Base-by-base conservation (phyloP, 2,329 filamentous ascomycete species). In the Microdochium trichocladiopsis region DNA sequence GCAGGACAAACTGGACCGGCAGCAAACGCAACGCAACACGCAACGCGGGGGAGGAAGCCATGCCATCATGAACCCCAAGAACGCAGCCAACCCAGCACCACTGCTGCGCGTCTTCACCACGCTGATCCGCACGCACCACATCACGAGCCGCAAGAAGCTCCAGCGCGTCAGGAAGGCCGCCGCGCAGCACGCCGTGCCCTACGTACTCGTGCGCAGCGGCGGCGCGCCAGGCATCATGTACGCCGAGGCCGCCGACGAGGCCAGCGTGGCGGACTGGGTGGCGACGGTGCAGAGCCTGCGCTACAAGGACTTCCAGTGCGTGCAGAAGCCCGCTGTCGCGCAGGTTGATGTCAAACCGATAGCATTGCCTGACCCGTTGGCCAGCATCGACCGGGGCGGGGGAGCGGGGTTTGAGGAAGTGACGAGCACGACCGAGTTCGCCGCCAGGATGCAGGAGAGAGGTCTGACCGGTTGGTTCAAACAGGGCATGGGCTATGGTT, bases 151-250 rank as follows among this genome's bases (percentile, higher is more conserved):
- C 57, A 90, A 90, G 64, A 92, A 92, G 63, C 69, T 78, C 1
- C 69, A 72, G 8, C 69, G 69, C 52, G 75, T 92, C 22, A 80
- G 75, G 50, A 86, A 87, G 65, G 82, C 84, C 2, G 78, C 80
- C 3, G 83, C 85, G 6, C 74, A 79, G 28, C 73, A 78, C 48
- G 72, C 80, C 57, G 71, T 82, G 52, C 78, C 84, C 50, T 85
- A 80, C 57, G 80, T 86, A 1, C 70, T 91, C 3, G 71, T 90
- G 1, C 79, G 87, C 24, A 83, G 78, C 56, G 86, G 87, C 11
- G 82, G 83, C 2, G 79, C 78, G 23, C 88, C 88, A 0, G 88
- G 88, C 2, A 83, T 92, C 58, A 91, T 92, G 87, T 89, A 90
- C 62, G 87, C 85, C 49, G 84, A 89, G 63, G 80, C 82, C 1